Percentiles rank a stretch among this genome's conserved stretches.
phyloP scores from a whole-genome alignment of 2,329 filamentous ascomycete species.

The Beauveria medogensis region DNA sequence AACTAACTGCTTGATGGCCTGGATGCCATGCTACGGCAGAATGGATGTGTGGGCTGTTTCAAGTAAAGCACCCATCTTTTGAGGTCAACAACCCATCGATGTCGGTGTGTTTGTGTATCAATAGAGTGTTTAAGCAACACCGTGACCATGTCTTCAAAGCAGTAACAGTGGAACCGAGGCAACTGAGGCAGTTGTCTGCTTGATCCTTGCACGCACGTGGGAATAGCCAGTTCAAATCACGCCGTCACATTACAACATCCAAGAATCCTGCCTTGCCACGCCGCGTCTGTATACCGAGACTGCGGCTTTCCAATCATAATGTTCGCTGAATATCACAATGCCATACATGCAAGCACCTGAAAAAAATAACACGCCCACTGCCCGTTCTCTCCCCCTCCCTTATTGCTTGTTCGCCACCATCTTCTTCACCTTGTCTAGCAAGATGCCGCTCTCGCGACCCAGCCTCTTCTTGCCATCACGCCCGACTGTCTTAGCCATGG shows the following conservation, averaged over 20 bases:
- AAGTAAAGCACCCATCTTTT: neutral
- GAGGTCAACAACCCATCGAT: neutral
- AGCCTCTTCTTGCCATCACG: slow-evolving; percentile 71
- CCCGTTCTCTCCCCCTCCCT: neutral
- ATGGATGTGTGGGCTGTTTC: neutral
- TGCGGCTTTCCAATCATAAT: neutral
- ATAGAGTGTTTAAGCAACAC: neutral
- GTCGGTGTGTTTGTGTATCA: neutral
- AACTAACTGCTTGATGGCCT: too few relatives aligned
- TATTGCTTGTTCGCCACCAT: slow-evolving; percentile 45
- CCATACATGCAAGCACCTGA: neutral
- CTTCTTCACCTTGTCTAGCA: slow-evolving; percentile 71
- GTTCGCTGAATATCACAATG: neutral
- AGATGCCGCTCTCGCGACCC: slow-evolving; percentile 68
- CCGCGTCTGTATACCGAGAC: neutral
- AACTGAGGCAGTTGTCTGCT: neutral
- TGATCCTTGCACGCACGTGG: neutral
- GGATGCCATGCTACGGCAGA: too few relatives aligned
- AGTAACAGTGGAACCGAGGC: neutral
- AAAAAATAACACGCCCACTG: neutral
- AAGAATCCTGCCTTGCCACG: neutral
- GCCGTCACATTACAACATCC: neutral
- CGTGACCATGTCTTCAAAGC: neutral
- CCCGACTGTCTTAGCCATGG: slow-evolving; percentile 67
- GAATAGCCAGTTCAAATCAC: too few relatives aligned